Evolutionary conservation across 169 alveolate species (phyloP), one percentile per base, ranked within the genome.

Genomic region (Fabrea salina): DNA sequence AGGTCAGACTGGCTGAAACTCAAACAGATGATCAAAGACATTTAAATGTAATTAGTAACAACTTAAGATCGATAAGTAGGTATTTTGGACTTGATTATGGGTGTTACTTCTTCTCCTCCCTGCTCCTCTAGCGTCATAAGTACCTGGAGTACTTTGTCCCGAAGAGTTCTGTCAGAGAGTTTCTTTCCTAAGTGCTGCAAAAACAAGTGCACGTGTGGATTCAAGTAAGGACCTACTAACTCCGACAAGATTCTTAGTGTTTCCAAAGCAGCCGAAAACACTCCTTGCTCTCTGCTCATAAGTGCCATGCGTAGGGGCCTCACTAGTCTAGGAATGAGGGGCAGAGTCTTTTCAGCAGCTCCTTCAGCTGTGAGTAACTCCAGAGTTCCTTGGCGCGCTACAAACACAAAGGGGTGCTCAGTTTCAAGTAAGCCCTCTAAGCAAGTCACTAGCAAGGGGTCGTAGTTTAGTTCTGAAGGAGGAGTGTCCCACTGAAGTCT

Each of bases 341-440:
- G 80, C 8, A 72, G 27, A 8, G 70, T 50, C 72, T 72, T 72
- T 8, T 72, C 67, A 11, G 50, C 80, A 27, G 67, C 92, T 33
- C 68, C 80, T 5, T 86, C 77, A 54, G 79, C 82, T 19, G 66
- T 50, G 11, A 92, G 71, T 74, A 92, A 53, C 64, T 92, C 95
- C 68, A 78, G 80, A 39, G 81, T n/a, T 0, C 90, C 90, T 47
- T 87, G 80, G 22, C 88, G 47, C 0, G 97, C 90, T 25, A 88
- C 88, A 68, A 92, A 86, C 49, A 82, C 78, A 82, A 86, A 92
- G 27, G 97, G 97, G 85, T 92, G 95, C 4, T 81, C 89, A 41
- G 91, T 87, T 80, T 92, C 95, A 5, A 89, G 66, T 3, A 92
- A 71, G 3, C 97, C 97, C 80, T 92, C 97, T 67, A 92, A 90